phyloP scores from a whole-genome alignment of 768 basidiomycete genomes.

The Amanita pseudoporphyria region DNA sequence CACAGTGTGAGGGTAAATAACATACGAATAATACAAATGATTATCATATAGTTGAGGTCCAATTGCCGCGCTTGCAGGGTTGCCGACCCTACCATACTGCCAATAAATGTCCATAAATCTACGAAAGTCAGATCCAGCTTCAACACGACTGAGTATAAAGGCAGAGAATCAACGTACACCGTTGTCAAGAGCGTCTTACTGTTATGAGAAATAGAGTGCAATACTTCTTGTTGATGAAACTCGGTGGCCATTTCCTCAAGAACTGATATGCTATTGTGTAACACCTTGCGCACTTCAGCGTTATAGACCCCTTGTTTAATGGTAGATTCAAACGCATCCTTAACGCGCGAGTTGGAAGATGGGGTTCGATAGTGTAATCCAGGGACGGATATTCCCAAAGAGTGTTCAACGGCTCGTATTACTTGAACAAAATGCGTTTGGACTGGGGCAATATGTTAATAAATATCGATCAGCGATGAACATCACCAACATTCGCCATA shows the following conservation, averaged over 20 bases:
- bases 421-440: conserved; percentile 60
- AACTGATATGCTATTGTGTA: background rate
- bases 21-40: conserved; percentile 69
- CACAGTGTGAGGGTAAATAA: conserved; percentile 4
- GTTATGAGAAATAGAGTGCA: background rate
- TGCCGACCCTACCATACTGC: conserved; percentile 61
- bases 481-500: conserved; percentile 53
- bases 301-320: conserved; percentile 15
- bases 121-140: conserved; percentile 8
- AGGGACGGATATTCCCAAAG: conserved; percentile 43
- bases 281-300: conserved; percentile 11
- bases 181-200: conserved; percentile 20
- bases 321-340: conserved; percentile 16
- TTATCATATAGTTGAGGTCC: conserved; percentile 75
- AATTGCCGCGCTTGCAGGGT: conserved; percentile 57
- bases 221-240: background rate
- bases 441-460: conserved; percentile 27
- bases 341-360: conserved; percentile 15
- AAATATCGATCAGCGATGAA: background rate
- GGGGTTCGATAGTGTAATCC: conserved; percentile 16
- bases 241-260: background rate
- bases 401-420: conserved; percentile 55
- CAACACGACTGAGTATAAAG: conserved; percentile 4
- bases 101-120: conserved; percentile 81
- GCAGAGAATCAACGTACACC: conserved; percentile 20